A percentile compares a stretch with the other conserved stretches of the same genome.
Evolutionary conservation across 345 rosid species (phyloP).

Genomic region (Nephelium lappaceum): DNA sequence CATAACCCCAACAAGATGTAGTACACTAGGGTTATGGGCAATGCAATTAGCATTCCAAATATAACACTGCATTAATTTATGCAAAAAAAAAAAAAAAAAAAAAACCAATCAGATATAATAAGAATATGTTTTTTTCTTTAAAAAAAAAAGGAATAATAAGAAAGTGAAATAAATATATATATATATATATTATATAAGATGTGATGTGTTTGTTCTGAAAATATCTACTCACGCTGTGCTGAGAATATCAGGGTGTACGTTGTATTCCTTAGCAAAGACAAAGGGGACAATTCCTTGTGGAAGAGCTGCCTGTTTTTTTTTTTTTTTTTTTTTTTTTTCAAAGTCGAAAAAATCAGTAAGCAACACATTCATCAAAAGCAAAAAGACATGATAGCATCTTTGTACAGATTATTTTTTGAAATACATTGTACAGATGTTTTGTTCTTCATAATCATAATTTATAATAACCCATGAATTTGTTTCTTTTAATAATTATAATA

Average conservation of each 20-base stretch:
- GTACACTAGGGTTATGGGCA: slow-evolving; percentile 94
- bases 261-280: slow-evolving; percentile 87
- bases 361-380: slow-evolving; percentile 8
- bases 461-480: no score
- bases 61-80: slow-evolving; percentile 65
- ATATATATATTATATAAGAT: neutral
- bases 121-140: neutral
- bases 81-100: neutral
- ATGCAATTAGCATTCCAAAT: slow-evolving; percentile 95
- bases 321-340: no score
- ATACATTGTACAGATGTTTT: slow-evolving; percentile 4
- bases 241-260: slow-evolving; percentile 75
- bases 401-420: no score
- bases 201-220: neutral
- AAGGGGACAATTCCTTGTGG: slow-evolving; percentile 90
- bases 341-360: neutral
- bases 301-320: slow-evolving; percentile 66
- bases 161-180: neutral
- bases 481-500: no score
- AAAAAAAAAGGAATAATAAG: neutral
- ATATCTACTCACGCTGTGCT: slow-evolving; percentile 62
- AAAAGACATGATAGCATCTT: slow-evolving; percentile 28
- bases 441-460: neutral
- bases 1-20: slow-evolving; percentile 84
- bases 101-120: neutral